Evolutionary conservation across 192 early-diverging fungal genomes (phyloP).

Genomic region (Diversispora epigaea): DNA sequence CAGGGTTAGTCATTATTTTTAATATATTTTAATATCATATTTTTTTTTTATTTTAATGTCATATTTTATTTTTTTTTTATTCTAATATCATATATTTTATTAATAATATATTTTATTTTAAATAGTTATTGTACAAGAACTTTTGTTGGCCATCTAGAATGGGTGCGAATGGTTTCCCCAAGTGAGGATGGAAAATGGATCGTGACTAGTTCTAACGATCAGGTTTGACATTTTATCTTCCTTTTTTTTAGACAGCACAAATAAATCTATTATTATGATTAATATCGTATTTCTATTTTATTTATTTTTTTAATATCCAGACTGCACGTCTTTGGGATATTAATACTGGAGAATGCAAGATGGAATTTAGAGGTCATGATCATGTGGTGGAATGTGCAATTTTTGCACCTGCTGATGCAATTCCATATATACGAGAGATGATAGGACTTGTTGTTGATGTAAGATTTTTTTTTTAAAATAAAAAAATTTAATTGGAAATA

Average conservation of each 20-base stretch:
- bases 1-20: conserved; percentile 57
- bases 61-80: neutral
- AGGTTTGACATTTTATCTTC: conserved; percentile 48
- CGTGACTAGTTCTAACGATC: conserved; percentile 82
- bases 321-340: conserved; percentile 84
- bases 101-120: too few relatives aligned
- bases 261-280: neutral
- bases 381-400: conserved; percentile 92
- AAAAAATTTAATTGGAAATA: too few relatives aligned
- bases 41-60: neutral
- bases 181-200: conserved; percentile 71
- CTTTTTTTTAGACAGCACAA: neutral
- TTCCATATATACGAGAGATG: conserved; percentile 68
- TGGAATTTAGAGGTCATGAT: conserved; percentile 85
- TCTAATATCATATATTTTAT: neutral
- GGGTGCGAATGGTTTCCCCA: conserved; percentile 77
- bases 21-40: neutral
- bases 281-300: too few relatives aligned
- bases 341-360: conserved; percentile 67
- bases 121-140: conserved; percentile 80
- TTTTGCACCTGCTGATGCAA: conserved; percentile 74
- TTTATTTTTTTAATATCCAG: conserved; percentile 41
- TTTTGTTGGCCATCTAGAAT: conserved; percentile 77
- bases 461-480: conserved; percentile 3
- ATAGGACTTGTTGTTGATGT: conserved; percentile 54